These are phyloP conservation scores for Effrenium voratum DNA, from an alignment of 73 alveolate genomes.

Conservation along the genomic window DNA sequence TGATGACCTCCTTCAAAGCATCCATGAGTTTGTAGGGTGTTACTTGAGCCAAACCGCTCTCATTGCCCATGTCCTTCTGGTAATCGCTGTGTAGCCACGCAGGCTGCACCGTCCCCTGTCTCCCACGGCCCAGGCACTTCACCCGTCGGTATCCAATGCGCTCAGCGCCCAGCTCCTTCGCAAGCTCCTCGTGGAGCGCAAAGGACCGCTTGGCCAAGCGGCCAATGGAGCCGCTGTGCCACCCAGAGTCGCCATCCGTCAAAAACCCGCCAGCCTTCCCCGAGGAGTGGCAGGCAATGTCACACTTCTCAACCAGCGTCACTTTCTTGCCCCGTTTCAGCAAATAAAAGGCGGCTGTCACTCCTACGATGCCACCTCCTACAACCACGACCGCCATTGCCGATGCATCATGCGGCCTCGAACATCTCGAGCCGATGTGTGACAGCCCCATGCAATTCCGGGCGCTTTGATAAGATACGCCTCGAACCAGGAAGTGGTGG, in stretches of 20 bases:
- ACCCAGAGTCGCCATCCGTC: slow-evolving; percentile 86
- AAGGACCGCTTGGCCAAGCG: slow-evolving; percentile 60
- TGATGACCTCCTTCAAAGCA: slow-evolving; percentile 44
- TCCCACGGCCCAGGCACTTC: slow-evolving; percentile 41
- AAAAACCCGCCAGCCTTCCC: slow-evolving; percentile 83
- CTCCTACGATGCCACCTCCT: slow-evolving; percentile 82
- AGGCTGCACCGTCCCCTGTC: not conserved
- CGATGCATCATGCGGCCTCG: not conserved
- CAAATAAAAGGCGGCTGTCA: slow-evolving; percentile 55
- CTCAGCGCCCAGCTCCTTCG: slow-evolving; percentile 62
- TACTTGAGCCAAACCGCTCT: slow-evolving; percentile 78
- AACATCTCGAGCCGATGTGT: too few relatives aligned
- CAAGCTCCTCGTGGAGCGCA: slow-evolving; percentile 78
- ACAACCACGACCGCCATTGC: slow-evolving; percentile 61
- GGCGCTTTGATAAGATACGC: too few relatives aligned
- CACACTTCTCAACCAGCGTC: slow-evolving; percentile 53
- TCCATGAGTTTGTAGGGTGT: slow-evolving; percentile 74
- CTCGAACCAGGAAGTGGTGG: too few relatives aligned
- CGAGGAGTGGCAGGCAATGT: slow-evolving; percentile 78
- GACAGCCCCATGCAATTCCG: too few relatives aligned
- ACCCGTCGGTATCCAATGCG: slow-evolving; percentile 58
- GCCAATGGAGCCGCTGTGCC: slow-evolving; percentile 76
- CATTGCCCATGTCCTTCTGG: slow-evolving; percentile 68
- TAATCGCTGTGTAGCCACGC: slow-evolving; percentile 23
- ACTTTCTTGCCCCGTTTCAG: slow-evolving; percentile 49